Base-by-base conservation (phyloP, 2,329 filamentous ascomycete genomes). In the Metarhizium sp. region DNA sequence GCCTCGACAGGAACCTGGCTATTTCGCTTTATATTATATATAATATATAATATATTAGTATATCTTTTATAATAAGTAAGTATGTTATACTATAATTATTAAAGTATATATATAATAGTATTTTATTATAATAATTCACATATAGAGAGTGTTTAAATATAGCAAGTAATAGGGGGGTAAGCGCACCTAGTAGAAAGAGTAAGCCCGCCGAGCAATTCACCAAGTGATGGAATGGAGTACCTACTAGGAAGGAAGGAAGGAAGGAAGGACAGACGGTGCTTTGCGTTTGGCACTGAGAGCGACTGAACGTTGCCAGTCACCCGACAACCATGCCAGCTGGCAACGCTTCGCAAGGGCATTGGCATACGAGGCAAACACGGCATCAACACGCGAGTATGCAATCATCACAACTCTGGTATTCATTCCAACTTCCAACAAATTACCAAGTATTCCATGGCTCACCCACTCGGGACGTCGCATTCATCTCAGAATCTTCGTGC, bases 381-480 rank as follows among this genome's bases (percentile, higher is more conserved):
- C n/a, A 40, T 16, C 46, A 20, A 20, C 45, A 43, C 57, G 55
- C 36, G 30, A 48, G 53, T 58, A 58, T 54, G 36, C 54, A 40
- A 50, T 50, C 30, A 53, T 56, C 42, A 20, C 46, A 38, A 30
- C 40, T 11, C 25, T 14, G 45, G 25, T 18, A 48, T 48, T 48
- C 45, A 48, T 48, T 30, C 25, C 45, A 47, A 25, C 14, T 40
- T 14, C 20, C 16, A 38, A 14, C 2, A 38, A n/a, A 48, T 25
- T 16, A 16, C 30, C 25, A 46, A 42, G 42, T 13, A n/a, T 34
- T 11, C 46, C 55, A 60, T 61, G 60, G 56, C 59, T 48, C 54
- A 58, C 78, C 64, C 56, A 29, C 50, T 57, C 32, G 47, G 50
- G 6, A 38, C 57, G 8, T 60, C 58, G 29, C 55, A 54, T n/a